These are phyloP conservation scores for Fusarium pininemorale DNA, from an alignment of 2,329 filamentous ascomycete species.

Conservation along the genomic window DNA sequence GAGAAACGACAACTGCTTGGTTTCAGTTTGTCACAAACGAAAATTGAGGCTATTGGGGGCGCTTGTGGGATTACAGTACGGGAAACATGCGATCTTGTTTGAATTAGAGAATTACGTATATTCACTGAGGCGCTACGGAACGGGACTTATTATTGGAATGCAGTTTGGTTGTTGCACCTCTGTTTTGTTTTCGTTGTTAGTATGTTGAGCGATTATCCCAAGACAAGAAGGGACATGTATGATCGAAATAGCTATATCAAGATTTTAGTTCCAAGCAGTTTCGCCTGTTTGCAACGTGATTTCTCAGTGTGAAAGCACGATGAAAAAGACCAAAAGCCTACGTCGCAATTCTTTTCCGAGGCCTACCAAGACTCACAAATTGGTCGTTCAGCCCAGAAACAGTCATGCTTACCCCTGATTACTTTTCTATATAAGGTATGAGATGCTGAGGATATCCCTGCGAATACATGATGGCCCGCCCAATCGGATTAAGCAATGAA, in stretches of 20 bases:
- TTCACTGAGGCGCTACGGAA: conserved; percentile 34
- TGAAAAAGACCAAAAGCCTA: conserved; percentile 15
- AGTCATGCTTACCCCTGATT: neutral
- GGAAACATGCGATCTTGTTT: conserved; percentile 20
- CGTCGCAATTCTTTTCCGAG: neutral
- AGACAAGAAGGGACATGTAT: conserved; percentile 25
- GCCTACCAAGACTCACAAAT: neutral
- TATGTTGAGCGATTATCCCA: conserved; percentile 13
- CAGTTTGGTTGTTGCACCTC: conserved; percentile 4
- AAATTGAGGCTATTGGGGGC: conserved; percentile 22
- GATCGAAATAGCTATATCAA: conserved; percentile 18
- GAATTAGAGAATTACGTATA: conserved; percentile 36
- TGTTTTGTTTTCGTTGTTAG: neutral
- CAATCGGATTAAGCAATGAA: neutral
- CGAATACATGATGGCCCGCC: neutral
- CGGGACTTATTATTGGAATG: conserved; percentile 3
- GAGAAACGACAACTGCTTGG: conserved; percentile 31
- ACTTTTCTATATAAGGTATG: neutral
- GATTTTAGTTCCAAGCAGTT: neutral
- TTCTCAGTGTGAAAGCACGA: conserved; percentile 12
- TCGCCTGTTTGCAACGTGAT: conserved; percentile 30
- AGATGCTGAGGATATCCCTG: neutral
- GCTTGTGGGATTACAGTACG: conserved; percentile 22
- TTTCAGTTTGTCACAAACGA: conserved; percentile 31
- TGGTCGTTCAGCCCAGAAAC: neutral